A percentile compares a stretch with the other conserved stretches of the same genome.
Evolutionary conservation across 2,329 filamentous ascomycete species (phyloP).

Genomic region (Metarhizium anisopliae): DNA sequence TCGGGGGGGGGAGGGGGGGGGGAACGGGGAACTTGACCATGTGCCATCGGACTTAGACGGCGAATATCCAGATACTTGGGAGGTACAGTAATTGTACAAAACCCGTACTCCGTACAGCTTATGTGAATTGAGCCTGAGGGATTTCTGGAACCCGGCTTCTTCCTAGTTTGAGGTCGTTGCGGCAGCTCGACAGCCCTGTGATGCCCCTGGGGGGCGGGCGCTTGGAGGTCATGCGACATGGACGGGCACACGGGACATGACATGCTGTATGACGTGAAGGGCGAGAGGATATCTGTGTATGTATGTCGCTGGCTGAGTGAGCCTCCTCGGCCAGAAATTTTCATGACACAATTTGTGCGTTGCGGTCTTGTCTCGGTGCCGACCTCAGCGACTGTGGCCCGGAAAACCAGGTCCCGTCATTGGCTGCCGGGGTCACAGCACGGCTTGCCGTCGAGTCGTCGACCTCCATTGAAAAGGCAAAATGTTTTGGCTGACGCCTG

Average conservation of each 20-base stretch:
- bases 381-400: neutral
- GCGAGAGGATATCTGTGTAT: neutral
- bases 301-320: too few relatives aligned
- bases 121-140: neutral
- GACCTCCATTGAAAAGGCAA: too few relatives aligned
- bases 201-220: neutral
- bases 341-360: neutral
- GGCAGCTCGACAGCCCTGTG: too few relatives aligned
- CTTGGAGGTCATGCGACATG: neutral
- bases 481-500: too few relatives aligned
- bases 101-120: neutral
- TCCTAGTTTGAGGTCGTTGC: neutral
- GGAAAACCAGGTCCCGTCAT: neutral
- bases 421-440: neutral
- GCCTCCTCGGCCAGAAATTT: neutral
- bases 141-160: neutral
- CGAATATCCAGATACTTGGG: neutral
- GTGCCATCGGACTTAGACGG: neutral
- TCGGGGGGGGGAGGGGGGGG: neutral
- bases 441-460: neutral
- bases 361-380: neutral
- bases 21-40: neutral
- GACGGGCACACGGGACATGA: neutral
- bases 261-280: neutral
- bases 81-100: neutral